Evolutionary conservation across 441 rosid genomes (phyloP).

Genomic region (Mallotus japonicus): DNA sequence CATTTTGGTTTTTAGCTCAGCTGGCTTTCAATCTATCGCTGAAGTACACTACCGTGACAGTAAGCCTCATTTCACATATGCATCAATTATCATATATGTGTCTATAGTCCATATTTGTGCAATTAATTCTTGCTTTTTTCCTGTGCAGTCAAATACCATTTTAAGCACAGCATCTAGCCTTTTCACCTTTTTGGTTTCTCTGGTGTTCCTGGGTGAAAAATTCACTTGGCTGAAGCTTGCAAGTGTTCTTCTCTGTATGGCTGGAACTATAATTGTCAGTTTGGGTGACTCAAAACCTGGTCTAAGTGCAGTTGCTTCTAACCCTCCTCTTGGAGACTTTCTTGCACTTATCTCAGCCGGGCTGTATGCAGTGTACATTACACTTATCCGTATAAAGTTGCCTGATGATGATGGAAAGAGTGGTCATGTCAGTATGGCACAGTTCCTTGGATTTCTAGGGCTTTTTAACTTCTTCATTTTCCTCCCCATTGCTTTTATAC

Average conservation of each 20-base stretch:
- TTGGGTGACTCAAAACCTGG: conserved; percentile 66
- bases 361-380: conserved; percentile 74
- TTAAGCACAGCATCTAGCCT: conserved; percentile 90
- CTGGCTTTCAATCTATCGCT: conserved; percentile 83
- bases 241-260: conserved; percentile 94
- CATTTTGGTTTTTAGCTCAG: conserved; percentile 95
- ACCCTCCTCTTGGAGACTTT: conserved; percentile 79
- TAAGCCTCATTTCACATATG: conserved; percentile 34
- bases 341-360: conserved; percentile 77
- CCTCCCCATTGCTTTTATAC: conserved; percentile 72
- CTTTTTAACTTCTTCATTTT: conserved; percentile 77
- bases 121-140: conserved; percentile 22
- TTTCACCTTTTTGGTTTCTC: conserved; percentile 80
- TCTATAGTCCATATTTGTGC: conserved; percentile 7
- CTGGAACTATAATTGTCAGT: conserved; percentile 85
- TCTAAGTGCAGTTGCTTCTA: conserved; percentile 46
- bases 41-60: conserved; percentile 90
- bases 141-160: conserved; percentile 86
- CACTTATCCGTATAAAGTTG: conserved; percentile 78
- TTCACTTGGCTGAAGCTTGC: conserved; percentile 85
- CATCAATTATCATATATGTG: not conserved
- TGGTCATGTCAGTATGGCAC: conserved; percentile 83
- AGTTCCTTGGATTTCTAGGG: conserved; percentile 88
- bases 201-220: conserved; percentile 74
- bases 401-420: conserved; percentile 76